Conservation (phyloP, 1,284 basidiomycete genomes). For the Cutaneotrichosporon spelunceum region DNA sequence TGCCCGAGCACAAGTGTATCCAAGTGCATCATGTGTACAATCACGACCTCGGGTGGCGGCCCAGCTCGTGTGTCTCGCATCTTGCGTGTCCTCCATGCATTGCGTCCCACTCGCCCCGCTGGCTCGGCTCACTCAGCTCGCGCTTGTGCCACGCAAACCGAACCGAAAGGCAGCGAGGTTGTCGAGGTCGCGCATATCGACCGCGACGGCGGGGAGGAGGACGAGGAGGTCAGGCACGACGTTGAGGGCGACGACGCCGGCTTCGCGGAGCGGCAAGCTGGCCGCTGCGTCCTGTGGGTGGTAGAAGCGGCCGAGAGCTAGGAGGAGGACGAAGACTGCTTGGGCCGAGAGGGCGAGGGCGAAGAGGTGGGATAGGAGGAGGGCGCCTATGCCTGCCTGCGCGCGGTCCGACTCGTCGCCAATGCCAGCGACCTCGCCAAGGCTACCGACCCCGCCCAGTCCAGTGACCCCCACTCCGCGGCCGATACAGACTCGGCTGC, state of each 20-base stretch:
- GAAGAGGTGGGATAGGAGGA: background rate
- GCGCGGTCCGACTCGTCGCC: too few relatives aligned
- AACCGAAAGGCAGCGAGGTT: background rate
- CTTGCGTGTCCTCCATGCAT: too few relatives aligned
- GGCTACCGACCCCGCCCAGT: too few relatives aligned
- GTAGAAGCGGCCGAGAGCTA: background rate
- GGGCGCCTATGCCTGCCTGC: background rate
- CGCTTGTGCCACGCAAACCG: background rate
- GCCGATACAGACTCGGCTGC: too few relatives aligned
- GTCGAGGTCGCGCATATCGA: conserved; percentile 4
- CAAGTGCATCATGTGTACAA: too few relatives aligned
- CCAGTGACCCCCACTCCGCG: too few relatives aligned
- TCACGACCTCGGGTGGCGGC: too few relatives aligned
- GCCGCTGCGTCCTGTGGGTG: background rate
- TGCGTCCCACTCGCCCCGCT: too few relatives aligned
- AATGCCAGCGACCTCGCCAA: too few relatives aligned
- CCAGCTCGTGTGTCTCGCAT: too few relatives aligned
- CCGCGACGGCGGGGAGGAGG: background rate
- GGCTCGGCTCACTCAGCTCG: too few relatives aligned
- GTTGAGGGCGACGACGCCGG: background rate
- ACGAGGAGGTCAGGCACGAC: background rate
- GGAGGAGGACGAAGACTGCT: background rate
- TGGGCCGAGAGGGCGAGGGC: background rate
- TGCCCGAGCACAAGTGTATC: too few relatives aligned
- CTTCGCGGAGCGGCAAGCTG: background rate